phyloP scores from a whole-genome alignment of 2,329 filamentous ascomycete species.

The Diaporthe velutina region DNA sequence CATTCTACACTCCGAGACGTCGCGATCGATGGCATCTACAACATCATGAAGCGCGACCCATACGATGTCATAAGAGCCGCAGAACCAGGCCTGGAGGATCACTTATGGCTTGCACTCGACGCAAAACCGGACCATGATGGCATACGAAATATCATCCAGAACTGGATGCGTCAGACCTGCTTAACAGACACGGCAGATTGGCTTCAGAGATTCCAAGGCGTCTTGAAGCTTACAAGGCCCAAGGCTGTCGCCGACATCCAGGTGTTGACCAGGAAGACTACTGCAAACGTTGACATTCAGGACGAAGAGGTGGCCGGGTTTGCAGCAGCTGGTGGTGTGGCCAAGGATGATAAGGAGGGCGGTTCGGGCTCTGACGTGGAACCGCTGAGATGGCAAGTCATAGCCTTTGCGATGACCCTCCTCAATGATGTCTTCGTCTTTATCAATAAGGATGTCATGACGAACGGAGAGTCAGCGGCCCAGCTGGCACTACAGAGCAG shows the following conservation, averaged over 20 bases:
- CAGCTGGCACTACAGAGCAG: conserved; percentile 84
- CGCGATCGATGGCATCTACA: conserved; percentile 90
- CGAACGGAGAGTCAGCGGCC: conserved; percentile 82
- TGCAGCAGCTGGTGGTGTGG: conserved; percentile 77
- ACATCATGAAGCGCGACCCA: conserved; percentile 93
- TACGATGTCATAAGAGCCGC: conserved; percentile 84
- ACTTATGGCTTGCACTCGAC: conserved; percentile 92
- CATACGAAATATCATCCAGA: conserved; percentile 88
- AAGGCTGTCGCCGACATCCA: conserved; percentile 69
- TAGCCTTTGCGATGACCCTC: conserved; percentile 92
- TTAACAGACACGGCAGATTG: conserved; percentile 84
- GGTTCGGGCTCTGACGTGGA: conserved; percentile 78
- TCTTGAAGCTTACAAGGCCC: conserved; percentile 87
- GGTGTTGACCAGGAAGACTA: conserved; percentile 59
- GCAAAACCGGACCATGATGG: conserved; percentile 80
- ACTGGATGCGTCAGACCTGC: conserved; percentile 94
- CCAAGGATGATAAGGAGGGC: conserved; percentile 67
- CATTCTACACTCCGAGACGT: conserved; percentile 80
- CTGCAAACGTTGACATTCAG: conserved; percentile 80
- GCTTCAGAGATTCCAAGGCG: conserved; percentile 89
- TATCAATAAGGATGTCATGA: conserved; percentile 82
- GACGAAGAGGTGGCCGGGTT: conserved; percentile 98
- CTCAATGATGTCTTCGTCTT: conserved; percentile 85
- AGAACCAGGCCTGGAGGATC: conserved; percentile 84
- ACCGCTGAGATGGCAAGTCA: conserved; percentile 93